A percentile compares a stretch with the other conserved stretches of the same genome.
Conservation (phyloP, 1,284 basidiomycete genomes). For the Puccinia horiana region DNA sequence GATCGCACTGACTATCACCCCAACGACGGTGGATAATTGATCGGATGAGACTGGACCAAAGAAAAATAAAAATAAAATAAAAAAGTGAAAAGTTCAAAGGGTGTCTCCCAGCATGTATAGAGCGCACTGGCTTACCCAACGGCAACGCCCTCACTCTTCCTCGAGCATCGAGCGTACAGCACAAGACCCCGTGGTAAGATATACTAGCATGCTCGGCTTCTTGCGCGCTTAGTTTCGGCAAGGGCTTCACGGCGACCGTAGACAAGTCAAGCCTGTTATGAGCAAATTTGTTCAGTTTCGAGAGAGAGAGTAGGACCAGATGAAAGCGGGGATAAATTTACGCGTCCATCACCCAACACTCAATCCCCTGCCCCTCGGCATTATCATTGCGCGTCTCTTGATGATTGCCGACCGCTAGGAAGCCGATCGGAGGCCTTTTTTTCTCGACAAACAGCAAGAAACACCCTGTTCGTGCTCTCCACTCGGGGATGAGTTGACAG, state of each 20-base stretch:
- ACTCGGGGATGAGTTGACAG: background rate
- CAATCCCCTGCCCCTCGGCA: background rate
- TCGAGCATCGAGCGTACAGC: background rate
- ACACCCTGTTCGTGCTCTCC: slow-evolving; percentile 5
- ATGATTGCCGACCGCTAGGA: background rate
- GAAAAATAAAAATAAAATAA: background rate
- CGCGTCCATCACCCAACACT: slow-evolving; percentile 29
- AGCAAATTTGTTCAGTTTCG: background rate
- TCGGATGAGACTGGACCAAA: slow-evolving; percentile 6
- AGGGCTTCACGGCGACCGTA: background rate
- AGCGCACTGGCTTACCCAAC: background rate
- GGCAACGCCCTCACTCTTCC: slow-evolving; percentile 21
- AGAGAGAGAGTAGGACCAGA: background rate
- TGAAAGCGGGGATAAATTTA: background rate
- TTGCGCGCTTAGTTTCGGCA: background rate
- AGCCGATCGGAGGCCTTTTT: background rate
- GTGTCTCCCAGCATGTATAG: background rate
- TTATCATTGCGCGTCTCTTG: background rate
- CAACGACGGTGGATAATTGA: background rate
- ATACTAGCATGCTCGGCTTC: background rate
- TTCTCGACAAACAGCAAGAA: slow-evolving; percentile 14
- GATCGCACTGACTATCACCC: slow-evolving; percentile 8
- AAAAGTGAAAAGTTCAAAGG: background rate
- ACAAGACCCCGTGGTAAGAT: slow-evolving; percentile 17
- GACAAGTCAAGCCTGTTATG: slow-evolving; percentile 7